Percentiles rank a stretch among this genome's conserved stretches.
Evolutionary conservation across 305 asterid species (phyloP).

Genomic region (Plantago rigida): DNA sequence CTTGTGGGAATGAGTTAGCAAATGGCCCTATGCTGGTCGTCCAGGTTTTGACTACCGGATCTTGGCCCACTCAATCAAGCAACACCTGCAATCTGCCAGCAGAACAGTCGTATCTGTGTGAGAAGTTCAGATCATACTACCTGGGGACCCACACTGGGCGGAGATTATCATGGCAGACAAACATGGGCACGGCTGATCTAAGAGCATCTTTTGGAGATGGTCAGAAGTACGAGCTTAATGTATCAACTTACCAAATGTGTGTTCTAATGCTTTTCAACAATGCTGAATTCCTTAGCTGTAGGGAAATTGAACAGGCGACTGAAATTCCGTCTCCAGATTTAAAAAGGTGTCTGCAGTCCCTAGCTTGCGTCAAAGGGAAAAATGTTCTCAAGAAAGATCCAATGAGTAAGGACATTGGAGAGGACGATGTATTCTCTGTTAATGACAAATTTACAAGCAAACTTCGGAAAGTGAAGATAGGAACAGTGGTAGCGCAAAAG

Average conservation of each 20-base stretch:
- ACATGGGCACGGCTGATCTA: constrained; percentile 84
- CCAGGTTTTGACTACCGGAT: constrained; percentile 68
- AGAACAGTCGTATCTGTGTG: constrained; percentile 58
- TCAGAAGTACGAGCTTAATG: constrained; percentile 71
- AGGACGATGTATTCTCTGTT: constrained; percentile 52
- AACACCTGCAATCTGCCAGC: constrained; percentile 63
- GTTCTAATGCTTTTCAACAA: constrained; percentile 67
- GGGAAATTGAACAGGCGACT: constrained; percentile 71
- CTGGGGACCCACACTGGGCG: constrained; percentile 76
- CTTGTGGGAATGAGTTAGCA: constrained; percentile 44
- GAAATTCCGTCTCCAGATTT: constrained; percentile 61
- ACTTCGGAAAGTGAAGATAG: constrained; percentile 73
- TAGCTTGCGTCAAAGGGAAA: constrained; percentile 74
- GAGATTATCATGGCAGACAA: constrained; percentile 75
- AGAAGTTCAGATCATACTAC: constrained; percentile 64
- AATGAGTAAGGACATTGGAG: constrained; percentile 72
- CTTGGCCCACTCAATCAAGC: constrained; percentile 71
- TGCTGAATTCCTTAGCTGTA: constrained; percentile 50
- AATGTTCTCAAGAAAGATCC: constrained; percentile 65
- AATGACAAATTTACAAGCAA: constrained; percentile 63
- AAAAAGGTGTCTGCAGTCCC: constrained; percentile 68
- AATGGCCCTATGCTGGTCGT: constrained; percentile 55
- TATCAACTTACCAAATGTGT: constrained; percentile 77
- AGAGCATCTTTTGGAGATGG: constrained; percentile 62
- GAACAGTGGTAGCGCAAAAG: constrained; percentile 79